Percentiles rank a stretch among this genome's conserved stretches.
Conservation (phyloP, 208 protist species). For the Entamoeba invadens region DNA sequence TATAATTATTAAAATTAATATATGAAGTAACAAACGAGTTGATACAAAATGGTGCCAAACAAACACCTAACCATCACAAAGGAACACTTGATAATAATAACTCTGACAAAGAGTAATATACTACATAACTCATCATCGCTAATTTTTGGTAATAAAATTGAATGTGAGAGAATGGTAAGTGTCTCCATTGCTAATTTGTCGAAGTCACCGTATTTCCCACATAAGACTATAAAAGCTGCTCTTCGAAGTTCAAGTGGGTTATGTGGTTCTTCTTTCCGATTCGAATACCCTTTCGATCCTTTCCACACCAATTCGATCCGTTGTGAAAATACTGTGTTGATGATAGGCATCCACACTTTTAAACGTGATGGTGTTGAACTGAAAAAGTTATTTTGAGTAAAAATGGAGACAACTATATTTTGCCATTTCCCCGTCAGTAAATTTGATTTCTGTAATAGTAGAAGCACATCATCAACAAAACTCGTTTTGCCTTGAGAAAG, state of each 20-base stretch:
- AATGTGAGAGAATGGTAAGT: neutral
- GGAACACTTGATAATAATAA: neutral
- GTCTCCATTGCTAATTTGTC: neutral
- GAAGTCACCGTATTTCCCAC: neutral
- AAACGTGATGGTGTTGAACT: neutral
- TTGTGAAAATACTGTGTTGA: neutral
- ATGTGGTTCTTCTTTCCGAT: neutral
- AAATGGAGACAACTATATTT: neutral
- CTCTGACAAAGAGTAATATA: neutral
- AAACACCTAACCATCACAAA: neutral
- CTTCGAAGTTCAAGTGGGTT: neutral
- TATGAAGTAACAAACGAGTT: neutral
- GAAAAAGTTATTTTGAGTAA: neutral
- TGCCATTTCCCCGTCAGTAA: neutral
- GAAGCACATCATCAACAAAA: neutral
- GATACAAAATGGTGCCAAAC: neutral
- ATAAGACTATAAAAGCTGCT: neutral
- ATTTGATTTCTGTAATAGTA: neutral
- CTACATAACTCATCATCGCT: neutral
- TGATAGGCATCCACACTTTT: neutral
- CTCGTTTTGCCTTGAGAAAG: neutral
- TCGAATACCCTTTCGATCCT: neutral
- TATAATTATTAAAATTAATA: neutral
- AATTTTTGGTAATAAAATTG: neutral
- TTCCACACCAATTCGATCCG: neutral